Conservation (phyloP, 805 yeast species). For the Sugiyamaella boreocaroliniensis region DNA sequence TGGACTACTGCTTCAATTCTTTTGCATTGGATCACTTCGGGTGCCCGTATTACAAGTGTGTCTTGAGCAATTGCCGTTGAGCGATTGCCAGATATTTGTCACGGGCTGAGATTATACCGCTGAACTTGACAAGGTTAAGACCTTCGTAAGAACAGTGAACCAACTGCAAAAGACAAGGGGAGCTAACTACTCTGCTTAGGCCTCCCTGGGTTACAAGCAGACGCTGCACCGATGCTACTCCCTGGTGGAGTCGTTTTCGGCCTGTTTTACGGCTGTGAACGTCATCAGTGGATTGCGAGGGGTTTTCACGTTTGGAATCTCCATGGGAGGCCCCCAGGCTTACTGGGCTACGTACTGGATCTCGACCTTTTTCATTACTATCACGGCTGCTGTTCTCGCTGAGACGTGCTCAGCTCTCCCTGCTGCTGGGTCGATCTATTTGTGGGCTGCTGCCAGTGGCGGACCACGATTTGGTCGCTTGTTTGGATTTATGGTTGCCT, state of each 20-base stretch:
- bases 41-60: background rate
- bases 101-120: slow-evolving; percentile 20
- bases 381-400: slow-evolving; percentile 21
- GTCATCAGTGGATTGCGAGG: slow-evolving; percentile 13
- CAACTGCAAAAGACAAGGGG: background rate
- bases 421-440: slow-evolving; percentile 23
- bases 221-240: slow-evolving; percentile 14
- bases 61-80: background rate
- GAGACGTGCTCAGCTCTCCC: slow-evolving; percentile 23
- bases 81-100: too few species aligned
- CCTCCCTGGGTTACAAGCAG: slow-evolving; percentile 16
- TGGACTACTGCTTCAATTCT: background rate
- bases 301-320: slow-evolving; percentile 15
- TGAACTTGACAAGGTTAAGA: slow-evolving; percentile 21
- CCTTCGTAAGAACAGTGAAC: slow-evolving; percentile 19
- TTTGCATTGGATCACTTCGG: slow-evolving; percentile 10
- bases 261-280: slow-evolving; percentile 17
- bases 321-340: slow-evolving; percentile 22
- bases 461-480: slow-evolving; percentile 19
- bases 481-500: slow-evolving; percentile 21
- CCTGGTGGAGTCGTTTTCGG: slow-evolving; percentile 18
- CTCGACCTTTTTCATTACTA: slow-evolving; percentile 13
- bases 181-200: slow-evolving; percentile 11
- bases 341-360: slow-evolving; percentile 18
- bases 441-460: slow-evolving; percentile 23